These are phyloP conservation scores for Phytophthora boehmeriae DNA, from an alignment of 352 stramenopile genomes.

Conservation along the genomic window DNA sequence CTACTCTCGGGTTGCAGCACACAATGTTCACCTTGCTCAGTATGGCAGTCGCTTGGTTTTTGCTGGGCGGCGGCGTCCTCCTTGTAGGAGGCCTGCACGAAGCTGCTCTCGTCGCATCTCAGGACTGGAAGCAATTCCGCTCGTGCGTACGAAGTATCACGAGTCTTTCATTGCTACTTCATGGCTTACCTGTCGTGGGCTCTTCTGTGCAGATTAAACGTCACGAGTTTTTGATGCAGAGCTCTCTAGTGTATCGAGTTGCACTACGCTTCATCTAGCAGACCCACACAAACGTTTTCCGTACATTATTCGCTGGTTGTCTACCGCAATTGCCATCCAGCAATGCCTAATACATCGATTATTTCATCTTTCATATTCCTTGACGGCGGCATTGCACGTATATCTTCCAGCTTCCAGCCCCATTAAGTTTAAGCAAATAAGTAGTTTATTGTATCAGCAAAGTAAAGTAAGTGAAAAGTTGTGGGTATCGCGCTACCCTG, in stretches of 20 bases:
- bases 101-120: slow-evolving; percentile 45
- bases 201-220: slow-evolving; percentile 72
- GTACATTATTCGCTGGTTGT: slow-evolving; percentile 12
- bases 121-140: slow-evolving; percentile 74
- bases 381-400: too few species aligned
- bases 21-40: slow-evolving; percentile 66
- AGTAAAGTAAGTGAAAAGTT: slow-evolving; percentile 25
- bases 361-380: not conserved
- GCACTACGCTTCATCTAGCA: slow-evolving; percentile 73
- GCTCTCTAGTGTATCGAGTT: slow-evolving; percentile 81
- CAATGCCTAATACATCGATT: slow-evolving; percentile 1
- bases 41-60: slow-evolving; percentile 46
- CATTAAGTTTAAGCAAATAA: slow-evolving; percentile 3
- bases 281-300: not conserved
- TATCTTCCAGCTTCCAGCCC: not conserved
- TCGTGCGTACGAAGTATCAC: slow-evolving; percentile 80
- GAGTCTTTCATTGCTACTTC: slow-evolving; percentile 81
- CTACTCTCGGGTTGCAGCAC: slow-evolving; percentile 57
- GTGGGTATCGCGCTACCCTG: slow-evolving; percentile 26
- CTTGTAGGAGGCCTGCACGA: slow-evolving; percentile 68
- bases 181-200: slow-evolving; percentile 68
- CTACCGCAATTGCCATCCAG: not conserved
- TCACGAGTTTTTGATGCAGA: slow-evolving; percentile 72
- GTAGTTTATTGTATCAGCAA: slow-evolving; percentile 44
- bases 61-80: slow-evolving; percentile 63